phyloP scores from a whole-genome alignment of 306 rosid genomes.

The Spatholobus suberectus region DNA sequence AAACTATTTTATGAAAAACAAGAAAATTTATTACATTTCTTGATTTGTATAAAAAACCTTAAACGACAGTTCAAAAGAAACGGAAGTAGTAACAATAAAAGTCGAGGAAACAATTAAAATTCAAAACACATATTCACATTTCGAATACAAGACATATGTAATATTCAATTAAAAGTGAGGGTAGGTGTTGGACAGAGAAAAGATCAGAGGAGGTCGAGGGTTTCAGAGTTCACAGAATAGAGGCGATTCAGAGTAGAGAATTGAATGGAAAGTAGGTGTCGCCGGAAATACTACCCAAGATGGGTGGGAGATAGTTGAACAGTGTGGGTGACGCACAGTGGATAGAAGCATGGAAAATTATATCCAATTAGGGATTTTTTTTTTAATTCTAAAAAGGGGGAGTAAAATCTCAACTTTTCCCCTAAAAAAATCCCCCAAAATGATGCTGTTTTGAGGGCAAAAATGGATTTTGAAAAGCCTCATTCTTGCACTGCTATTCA shows the following conservation, averaged over 20 bases:
- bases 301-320: neutral
- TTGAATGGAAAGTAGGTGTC: neutral
- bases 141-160: neutral
- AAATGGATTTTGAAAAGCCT: neutral
- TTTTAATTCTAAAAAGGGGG: neutral
- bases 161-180: neutral
- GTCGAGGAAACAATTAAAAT: neutral
- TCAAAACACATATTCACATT: neutral
- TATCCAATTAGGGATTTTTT: neutral
- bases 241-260: neutral
- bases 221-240: neutral
- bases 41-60: no score
- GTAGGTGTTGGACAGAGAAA: neutral
- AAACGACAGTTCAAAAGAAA: no score
- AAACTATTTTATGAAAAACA: no score
- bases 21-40: no score
- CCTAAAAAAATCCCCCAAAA: neutral
- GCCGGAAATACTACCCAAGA: neutral
- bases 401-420: neutral
- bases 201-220: neutral
- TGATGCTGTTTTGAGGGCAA: neutral
- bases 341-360: neutral
- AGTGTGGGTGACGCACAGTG: neutral
- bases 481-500: neutral
- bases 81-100: no score